Conservation (phyloP, 371 early-diverging fungal species). For the Fennellomyces sp. region DNA sequence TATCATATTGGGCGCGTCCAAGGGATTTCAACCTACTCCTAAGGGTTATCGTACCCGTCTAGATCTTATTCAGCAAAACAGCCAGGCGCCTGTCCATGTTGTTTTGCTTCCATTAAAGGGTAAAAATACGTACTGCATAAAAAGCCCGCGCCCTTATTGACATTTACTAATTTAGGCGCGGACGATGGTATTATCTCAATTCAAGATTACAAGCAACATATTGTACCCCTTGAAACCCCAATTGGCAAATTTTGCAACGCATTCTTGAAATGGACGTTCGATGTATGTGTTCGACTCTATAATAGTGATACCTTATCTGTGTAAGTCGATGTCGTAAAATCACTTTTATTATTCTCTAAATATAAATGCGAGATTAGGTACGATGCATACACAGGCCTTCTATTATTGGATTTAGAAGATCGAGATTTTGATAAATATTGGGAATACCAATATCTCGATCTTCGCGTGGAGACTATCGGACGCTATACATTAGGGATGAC, state of each 20-base stretch:
- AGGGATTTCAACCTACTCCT: conserved; percentile 30
- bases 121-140: not conserved
- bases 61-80: conserved; percentile 13
- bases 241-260: conserved; percentile 22
- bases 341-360: not conserved
- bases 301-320: conserved; percentile 11
- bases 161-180: too few relatives aligned
- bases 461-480: conserved; percentile 51
- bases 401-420: conserved; percentile 19
- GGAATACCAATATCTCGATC: conserved; percentile 37
- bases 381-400: conserved; percentile 25
- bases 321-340: conserved; percentile 21
- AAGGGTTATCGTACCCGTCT: conserved; percentile 16
- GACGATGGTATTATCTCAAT: conserved; percentile 19
- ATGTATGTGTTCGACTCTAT: conserved; percentile 9
- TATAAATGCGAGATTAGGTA: conserved; percentile 14
- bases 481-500: conserved; percentile 53
- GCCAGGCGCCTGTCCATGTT: conserved; percentile 35
- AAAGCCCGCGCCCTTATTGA: too few relatives aligned
- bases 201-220: conserved; percentile 20
- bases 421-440: conserved; percentile 20
- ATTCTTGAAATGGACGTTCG: conserved; percentile 21
- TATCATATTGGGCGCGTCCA: conserved; percentile 40
- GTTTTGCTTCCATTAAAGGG: conserved; percentile 38
- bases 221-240: conserved; percentile 21